Percentiles rank a stretch among this genome's conserved stretches.
Conservation (phyloP, 139 green algal species). For the Chlorella sorokiniana region DNA sequence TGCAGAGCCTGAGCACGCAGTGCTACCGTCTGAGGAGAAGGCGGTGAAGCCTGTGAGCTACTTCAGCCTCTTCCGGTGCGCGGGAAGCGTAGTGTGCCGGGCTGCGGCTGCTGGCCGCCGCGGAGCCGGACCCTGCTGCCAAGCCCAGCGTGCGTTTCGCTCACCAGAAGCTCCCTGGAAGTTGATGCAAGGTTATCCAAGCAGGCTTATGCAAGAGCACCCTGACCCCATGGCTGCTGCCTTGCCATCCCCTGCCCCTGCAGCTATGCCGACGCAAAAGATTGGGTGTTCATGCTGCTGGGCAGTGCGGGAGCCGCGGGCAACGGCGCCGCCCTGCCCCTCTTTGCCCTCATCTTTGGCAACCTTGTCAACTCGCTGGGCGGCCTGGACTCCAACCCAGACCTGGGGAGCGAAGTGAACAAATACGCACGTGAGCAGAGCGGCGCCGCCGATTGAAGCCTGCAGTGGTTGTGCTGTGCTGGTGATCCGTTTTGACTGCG, state of each 20-base stretch:
- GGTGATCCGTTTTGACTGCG: no score
- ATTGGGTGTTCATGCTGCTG: conserved; percentile 36
- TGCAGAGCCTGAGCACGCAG: neutral
- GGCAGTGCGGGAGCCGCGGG: conserved; percentile 35
- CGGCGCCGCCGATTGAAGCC: neutral
- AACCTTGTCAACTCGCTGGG: conserved; percentile 36
- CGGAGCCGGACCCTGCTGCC: no score
- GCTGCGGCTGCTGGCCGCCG: neutral
- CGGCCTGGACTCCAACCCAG: neutral
- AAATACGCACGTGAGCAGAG: conserved; percentile 6
- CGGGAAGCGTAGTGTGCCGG: neutral
- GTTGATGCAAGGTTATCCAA: no score
- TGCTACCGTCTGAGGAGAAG: neutral
- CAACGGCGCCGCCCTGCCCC: conserved; percentile 53
- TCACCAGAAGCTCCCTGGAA: no score
- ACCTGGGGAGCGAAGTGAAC: neutral
- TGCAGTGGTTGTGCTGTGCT: neutral
- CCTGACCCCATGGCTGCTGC: no score
- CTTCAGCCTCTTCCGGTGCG: conserved; percentile 14
- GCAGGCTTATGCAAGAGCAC: no score
- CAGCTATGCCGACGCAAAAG: conserved; percentile 38
- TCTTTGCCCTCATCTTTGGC: conserved; percentile 75
- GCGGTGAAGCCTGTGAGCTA: neutral
- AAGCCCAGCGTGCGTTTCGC: no score
- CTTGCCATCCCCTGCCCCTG: neutral